Conservation (phyloP, 2,329 filamentous ascomycete genomes). For the Fusarium palustre region DNA sequence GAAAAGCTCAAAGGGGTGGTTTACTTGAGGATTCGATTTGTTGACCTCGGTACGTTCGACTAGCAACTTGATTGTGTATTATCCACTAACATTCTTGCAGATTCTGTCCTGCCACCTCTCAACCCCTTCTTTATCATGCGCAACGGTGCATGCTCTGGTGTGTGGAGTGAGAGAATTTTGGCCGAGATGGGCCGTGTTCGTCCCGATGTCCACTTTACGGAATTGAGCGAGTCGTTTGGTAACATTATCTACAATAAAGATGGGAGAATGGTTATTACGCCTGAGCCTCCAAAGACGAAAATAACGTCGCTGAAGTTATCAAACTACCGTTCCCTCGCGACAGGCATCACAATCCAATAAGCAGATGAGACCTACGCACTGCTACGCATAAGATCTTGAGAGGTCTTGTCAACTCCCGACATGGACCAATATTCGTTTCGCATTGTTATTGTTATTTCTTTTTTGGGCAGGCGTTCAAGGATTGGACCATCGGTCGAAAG, state of each 20-base stretch:
- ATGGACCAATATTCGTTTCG: slow-evolving; percentile 1
- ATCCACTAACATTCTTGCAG: slow-evolving; percentile 54
- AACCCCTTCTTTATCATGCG: slow-evolving; percentile 79
- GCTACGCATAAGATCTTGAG: background rate
- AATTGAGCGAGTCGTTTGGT: slow-evolving; percentile 73
- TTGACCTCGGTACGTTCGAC: slow-evolving; percentile 71
- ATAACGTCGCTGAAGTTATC: slow-evolving; percentile 68
- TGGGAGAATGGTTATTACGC: slow-evolving; percentile 66
- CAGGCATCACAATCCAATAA: slow-evolving; percentile 54
- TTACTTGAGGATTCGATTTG: slow-evolving; percentile 77
- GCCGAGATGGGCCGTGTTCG: slow-evolving; percentile 68
- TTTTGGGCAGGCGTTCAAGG: slow-evolving; percentile 42
- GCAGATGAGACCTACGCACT: background rate
- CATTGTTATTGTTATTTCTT: slow-evolving; percentile 20
- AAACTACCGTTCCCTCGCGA: slow-evolving; percentile 65
- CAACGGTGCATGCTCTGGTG: slow-evolving; percentile 71
- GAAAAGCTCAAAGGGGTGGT: slow-evolving; percentile 69
- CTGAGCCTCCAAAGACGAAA: slow-evolving; percentile 65
- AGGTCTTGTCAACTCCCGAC: background rate
- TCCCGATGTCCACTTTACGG: slow-evolving; percentile 68
- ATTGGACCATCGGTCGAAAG: slow-evolving; percentile 21
- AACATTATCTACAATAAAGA: slow-evolving; percentile 70
- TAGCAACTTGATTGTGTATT: background rate
- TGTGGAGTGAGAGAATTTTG: slow-evolving; percentile 78
- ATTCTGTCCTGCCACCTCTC: slow-evolving; percentile 75